Percentiles rank a stretch among this genome's conserved stretches.
phyloP scores from a whole-genome alignment of 2,329 filamentous ascomycete species.

The Hypoxylon sp. region DNA sequence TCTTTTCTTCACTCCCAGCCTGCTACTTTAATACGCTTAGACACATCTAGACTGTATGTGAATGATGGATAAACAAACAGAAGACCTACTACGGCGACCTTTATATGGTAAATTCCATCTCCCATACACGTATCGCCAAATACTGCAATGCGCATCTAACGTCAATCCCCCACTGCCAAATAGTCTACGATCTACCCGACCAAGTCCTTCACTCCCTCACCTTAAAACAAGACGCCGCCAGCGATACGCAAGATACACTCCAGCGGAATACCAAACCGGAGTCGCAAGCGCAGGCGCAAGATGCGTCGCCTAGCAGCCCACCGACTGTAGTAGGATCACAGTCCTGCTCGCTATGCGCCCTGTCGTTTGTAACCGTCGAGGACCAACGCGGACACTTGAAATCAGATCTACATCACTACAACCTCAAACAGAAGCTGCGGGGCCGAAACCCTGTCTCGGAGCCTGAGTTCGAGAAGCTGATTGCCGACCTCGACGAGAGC shows the following conservation, averaged over 20 bases:
- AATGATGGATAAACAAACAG: constrained; percentile 51
- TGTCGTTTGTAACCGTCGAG: constrained; percentile 73
- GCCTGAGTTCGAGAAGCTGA: constrained; percentile 82
- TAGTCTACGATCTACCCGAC: constrained; percentile 83
- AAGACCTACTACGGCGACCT: constrained; percentile 59
- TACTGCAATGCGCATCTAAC: constrained; percentile 28
- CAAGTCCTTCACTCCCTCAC: constrained; percentile 75
- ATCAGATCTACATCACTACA: constrained; percentile 93
- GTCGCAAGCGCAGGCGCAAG: constrained; percentile 34
- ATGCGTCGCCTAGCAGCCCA: constrained; percentile 26
- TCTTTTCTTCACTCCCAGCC: not conserved
- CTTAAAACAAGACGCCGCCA: constrained; percentile 57
- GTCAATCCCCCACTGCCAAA: constrained; percentile 33
- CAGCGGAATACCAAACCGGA: constrained; percentile 28
- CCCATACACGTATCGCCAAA: not conserved
- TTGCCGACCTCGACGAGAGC: constrained; percentile 88
- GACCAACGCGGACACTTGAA: constrained; percentile 88
- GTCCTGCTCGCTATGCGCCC: constrained; percentile 80
- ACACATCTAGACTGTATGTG: not conserved
- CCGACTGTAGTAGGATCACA: constrained; percentile 67
- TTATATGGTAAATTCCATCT: constrained; percentile 54
- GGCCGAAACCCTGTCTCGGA: constrained; percentile 77
- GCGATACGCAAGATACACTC: constrained; percentile 43
- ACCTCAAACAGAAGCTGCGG: constrained; percentile 88
- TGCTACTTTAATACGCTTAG: not conserved